These are phyloP conservation scores for Dalbergia cochinchinensis DNA, from an alignment of 306 rosid genomes.

Conservation along the genomic window DNA sequence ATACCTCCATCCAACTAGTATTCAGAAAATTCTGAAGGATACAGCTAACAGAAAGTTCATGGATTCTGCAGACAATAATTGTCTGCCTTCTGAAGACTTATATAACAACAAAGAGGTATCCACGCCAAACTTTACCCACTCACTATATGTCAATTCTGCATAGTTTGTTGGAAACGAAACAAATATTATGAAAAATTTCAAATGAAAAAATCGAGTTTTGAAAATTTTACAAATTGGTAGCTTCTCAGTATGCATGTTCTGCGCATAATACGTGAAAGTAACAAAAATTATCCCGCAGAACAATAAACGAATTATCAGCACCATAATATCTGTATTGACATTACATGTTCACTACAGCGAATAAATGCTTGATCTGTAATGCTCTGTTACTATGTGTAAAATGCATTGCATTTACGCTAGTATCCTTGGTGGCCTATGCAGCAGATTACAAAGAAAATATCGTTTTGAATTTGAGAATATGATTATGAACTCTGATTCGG, in stretches of 20 bases:
- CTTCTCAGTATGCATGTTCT: not conserved
- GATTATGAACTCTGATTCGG: constrained; percentile 11
- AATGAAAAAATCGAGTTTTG: not conserved
- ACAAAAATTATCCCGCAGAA: not conserved
- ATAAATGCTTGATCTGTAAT: constrained; percentile 11
- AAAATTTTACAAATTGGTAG: not conserved
- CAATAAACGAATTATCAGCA: not conserved
- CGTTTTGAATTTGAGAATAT: constrained; percentile 9
- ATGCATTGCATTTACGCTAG: constrained; percentile 39
- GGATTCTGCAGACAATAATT: constrained; percentile 59
- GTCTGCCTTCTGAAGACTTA: constrained; percentile 55
- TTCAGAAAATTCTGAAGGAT: constrained; percentile 71
- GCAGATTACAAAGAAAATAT: not conserved
- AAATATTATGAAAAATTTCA: not conserved
- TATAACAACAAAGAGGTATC: constrained; percentile 62
- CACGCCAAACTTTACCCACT: not conserved
- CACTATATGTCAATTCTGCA: not conserved
- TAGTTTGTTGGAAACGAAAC: not conserved
- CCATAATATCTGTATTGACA: not conserved
- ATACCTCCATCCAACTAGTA: constrained; percentile 64
- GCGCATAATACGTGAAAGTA: not conserved
- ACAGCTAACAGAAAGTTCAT: constrained; percentile 69
- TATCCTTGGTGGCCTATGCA: not conserved
- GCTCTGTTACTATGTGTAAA: constrained; percentile 28
- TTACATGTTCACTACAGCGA: not conserved